These are phyloP conservation scores for Saxispiralis lemnorum DNA, from an alignment of 495 filamentous ascomycete species.

Conservation along the genomic window DNA sequence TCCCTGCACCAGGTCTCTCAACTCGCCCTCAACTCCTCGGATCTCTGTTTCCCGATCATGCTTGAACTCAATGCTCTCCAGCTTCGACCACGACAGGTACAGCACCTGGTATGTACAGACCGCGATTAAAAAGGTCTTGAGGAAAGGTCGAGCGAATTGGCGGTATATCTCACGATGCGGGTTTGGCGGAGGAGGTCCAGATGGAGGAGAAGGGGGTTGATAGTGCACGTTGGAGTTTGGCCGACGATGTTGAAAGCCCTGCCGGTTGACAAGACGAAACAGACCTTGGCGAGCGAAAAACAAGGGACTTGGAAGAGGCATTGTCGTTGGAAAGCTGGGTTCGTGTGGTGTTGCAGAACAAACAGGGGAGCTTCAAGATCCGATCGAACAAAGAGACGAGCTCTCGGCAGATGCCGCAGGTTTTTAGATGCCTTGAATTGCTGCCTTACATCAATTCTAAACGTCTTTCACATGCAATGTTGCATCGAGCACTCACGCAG, in stretches of 20 bases:
- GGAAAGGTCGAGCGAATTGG: slow-evolving; percentile 59
- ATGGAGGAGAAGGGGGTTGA: slow-evolving; percentile 1
- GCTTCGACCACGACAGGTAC: slow-evolving; percentile 71
- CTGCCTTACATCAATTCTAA: no score
- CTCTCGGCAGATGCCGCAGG: no score
- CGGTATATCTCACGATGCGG: slow-evolving; percentile 56
- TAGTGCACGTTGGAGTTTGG: not conserved
- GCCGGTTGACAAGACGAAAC: no score
- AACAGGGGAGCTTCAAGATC: no score
- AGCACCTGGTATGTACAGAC: slow-evolving; percentile 74
- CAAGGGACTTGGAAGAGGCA: no score
- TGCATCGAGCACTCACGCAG: no score
- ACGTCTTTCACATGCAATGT: no score
- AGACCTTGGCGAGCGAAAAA: no score
- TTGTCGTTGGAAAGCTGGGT: no score
- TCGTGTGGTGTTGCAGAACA: no score
- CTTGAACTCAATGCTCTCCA: slow-evolving; percentile 63
- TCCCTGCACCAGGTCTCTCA: not conserved
- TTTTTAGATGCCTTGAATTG: no score
- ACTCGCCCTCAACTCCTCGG: slow-evolving; percentile 2
- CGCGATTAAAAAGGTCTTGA: slow-evolving; percentile 70
- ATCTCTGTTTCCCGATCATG: slow-evolving; percentile 36
- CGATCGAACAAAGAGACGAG: no score
- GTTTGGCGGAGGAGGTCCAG: slow-evolving; percentile 1
- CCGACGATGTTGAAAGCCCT: not conserved